Conservation (phyloP, 2,329 filamentous ascomycete genomes). For the Grosmannia penicillata region DNA sequence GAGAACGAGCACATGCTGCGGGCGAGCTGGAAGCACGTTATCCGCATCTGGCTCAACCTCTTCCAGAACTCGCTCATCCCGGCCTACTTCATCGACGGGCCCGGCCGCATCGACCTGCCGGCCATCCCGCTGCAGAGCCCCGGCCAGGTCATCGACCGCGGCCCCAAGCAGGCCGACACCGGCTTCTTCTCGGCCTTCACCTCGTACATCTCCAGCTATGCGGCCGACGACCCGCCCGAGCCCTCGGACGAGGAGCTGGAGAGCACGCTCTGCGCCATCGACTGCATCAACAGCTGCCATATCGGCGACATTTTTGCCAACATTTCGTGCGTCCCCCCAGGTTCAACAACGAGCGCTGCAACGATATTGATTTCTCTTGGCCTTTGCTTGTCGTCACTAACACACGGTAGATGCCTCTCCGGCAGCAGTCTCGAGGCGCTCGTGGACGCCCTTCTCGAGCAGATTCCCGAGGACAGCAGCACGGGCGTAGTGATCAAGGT, state of each 20-base stretch:
- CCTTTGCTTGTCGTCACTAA: constrained; percentile 3
- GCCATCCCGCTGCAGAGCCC: constrained; percentile 82
- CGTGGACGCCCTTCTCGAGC: constrained; percentile 59
- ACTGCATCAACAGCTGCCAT: constrained; percentile 82
- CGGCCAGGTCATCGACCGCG: constrained; percentile 84
- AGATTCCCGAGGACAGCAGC: constrained; percentile 71
- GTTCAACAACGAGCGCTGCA: no score
- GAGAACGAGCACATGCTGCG: constrained; percentile 67
- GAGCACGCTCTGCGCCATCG: constrained; percentile 84
- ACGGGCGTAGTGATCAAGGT: constrained; percentile 73
- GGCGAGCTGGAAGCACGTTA: constrained; percentile 68
- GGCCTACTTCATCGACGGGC: constrained; percentile 52
- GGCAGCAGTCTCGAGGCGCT: constrained; percentile 26
- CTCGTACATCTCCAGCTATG: constrained; percentile 96
- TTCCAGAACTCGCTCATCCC: constrained; percentile 92
- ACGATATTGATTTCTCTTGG: neutral
- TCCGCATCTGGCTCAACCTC: constrained; percentile 86
- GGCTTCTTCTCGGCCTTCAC: constrained; percentile 90
- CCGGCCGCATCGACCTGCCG: constrained; percentile 54
- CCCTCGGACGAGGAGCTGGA: constrained; percentile 95
- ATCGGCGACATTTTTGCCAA: constrained; percentile 73
- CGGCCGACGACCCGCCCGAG: constrained; percentile 92
- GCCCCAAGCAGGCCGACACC: constrained; percentile 59
- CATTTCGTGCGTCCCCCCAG: constrained; percentile 54
- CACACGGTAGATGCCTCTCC: constrained; percentile 22